Evolutionary conservation across 176 grass and related monocot genomes (phyloP), one percentile per base, ranked within the genome.

Genomic region (maize (Zea mays)): DNA sequence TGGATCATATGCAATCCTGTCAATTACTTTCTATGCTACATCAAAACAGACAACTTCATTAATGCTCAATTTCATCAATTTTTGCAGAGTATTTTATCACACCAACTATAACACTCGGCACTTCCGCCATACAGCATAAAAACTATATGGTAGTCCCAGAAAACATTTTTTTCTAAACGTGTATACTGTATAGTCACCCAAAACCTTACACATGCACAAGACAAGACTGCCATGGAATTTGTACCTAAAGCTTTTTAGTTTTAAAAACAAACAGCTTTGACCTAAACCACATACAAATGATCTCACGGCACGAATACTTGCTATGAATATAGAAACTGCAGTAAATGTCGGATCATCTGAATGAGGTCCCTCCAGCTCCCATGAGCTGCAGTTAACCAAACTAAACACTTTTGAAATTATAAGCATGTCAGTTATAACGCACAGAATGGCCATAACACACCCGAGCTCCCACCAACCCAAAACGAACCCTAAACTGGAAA

Each of bases 221-320:
- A 64, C 10, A 8, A 4, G 15, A 7, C 54, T 34, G 1, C 8
- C 2, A 20, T 14, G 11, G 16, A 62, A 39, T 6, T 6, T 44
- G 15, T 65, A 21, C 51, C 35, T 19, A 62, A 69, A 69, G 14
- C 13, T 52, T 48, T 48, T 11, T n/a, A 38, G 14, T 63, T 60
- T 34, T 5, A 47, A 27, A 63, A 42, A 42, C n/a, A 79, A 79
- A 67, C 39, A 75, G 36, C 10, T 37, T 69, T 20, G 39, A 33
- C 51, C 43, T n/a, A 39, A 14, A 54, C 36, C 70, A 55, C n/a
- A 62, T 27, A 70, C 14, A 69, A 76, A 68, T 17, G 45, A 59
- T 9, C 44, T 57, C n/a, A 4, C 27, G 7, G 50, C 37, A 54
- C 5, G 38, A 3, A 54, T 15, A 20, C 50, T 21, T 12, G 13